Base-by-base conservation (phyloP, 2,329 filamentous ascomycete genomes). In the Cladosporium phlei region DNA sequence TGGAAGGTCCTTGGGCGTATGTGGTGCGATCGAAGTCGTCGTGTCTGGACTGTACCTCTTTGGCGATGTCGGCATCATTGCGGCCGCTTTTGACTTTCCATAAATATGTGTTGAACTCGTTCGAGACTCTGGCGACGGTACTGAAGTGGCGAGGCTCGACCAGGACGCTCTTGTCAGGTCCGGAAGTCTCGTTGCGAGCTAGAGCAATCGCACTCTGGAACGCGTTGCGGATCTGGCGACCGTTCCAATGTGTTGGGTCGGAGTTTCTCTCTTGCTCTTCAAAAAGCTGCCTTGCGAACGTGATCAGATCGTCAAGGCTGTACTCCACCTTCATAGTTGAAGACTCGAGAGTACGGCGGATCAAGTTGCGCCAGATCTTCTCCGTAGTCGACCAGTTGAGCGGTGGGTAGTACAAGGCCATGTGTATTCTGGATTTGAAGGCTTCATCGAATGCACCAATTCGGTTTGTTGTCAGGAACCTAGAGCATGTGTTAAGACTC, bases 391-490 rank as follows among this genome's bases (percentile, higher is more conserved):
- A 43, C 34, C 37, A 51, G 16, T 47, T 58, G 8, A 69, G 55
- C 24, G 53, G 30, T 5, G 59, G 32, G 47, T 68, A 68, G 39
- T 59, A 51, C 2, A 66, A 44, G 16, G 48, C 53, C 16, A 67
- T 47, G 53, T 67, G 57, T 16, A 67, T 64, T n/a, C 63, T 53
- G 25, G 57, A 63, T 2, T 62, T 52, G 53, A 68, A 64, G 11
- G 60, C 63, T 25, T 61, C 53, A 47, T 70, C 65, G 53, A 69
- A 63, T 9, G 58, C 47, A 3, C 55, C 52, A 4, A 63, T 55
- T 6, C 63, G 62, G 40, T 69, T 69, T 1, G 62, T 65, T 2
- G 66, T 70, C 4, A 69, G 56, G 52, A 69, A n/a, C n/a, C n/a
- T n/a, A n/a, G n/a, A n/a, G n/a, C n/a, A n/a, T n/a, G n/a, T n/a